phyloP scores from a whole-genome alignment of 202 grass and related monocot species.

The Saccharum hybrid region DNA sequence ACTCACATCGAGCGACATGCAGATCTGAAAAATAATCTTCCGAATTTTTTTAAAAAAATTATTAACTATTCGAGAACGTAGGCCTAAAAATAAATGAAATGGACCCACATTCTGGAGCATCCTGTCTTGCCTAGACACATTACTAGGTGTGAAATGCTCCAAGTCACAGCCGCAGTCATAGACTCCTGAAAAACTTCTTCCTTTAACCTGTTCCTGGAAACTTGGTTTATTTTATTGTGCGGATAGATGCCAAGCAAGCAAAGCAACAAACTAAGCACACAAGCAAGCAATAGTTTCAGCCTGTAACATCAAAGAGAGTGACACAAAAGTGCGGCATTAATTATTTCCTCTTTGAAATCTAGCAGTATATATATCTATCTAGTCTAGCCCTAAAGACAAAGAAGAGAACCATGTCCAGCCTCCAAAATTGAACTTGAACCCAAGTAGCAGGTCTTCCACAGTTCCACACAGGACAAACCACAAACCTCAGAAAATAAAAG shows the following conservation, averaged over 20 bases:
- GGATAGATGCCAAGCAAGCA: not conserved
- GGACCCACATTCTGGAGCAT: no score
- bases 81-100: not conserved
- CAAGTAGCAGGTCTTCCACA: slow-evolving; percentile 11
- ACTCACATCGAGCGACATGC: not conserved
- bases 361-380: not conserved
- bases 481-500: not conserved
- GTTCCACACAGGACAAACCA: slow-evolving; percentile 11
- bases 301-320: no score
- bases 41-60: no score
- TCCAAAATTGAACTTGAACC: not conserved
- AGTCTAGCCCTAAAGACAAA: not conserved
- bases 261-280: no score
- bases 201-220: not conserved
- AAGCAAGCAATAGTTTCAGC: no score
- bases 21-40: not conserved
- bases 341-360: not conserved
- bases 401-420: not conserved
- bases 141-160: not conserved
- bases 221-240: not conserved
- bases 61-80: not conserved
- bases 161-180: not conserved
- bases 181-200: not conserved
- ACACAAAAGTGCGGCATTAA: no score
- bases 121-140: not conserved